Evolutionary conservation across 345 rosid species (phyloP).

Genomic region (Corymbia maculata): DNA sequence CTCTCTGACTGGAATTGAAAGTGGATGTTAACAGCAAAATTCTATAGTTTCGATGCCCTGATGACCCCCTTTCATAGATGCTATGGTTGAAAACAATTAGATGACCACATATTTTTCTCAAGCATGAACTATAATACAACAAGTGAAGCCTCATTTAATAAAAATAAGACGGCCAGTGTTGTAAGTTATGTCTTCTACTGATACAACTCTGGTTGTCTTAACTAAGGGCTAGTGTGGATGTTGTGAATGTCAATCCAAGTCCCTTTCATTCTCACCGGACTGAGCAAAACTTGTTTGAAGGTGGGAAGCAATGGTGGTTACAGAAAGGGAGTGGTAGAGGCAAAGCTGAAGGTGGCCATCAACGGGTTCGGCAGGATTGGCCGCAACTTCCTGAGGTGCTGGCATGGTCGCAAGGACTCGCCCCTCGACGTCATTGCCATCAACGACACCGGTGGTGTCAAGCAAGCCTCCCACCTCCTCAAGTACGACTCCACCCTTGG

Average conservation of each 20-base stretch:
- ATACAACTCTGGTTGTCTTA: background rate
- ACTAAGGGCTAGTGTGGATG: background rate
- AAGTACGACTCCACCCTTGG: constrained; percentile 97
- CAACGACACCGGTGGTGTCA: constrained; percentile 90
- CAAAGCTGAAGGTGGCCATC: constrained; percentile 86
- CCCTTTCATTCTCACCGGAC: background rate
- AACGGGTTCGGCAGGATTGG: constrained; percentile 93
- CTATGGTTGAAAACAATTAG: background rate
- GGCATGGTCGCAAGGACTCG: constrained; percentile 94
- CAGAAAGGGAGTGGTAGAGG: constrained; percentile 64
- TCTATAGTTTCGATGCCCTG: background rate
- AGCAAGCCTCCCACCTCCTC: constrained; percentile 96
- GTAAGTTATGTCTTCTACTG: background rate
- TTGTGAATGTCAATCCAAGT: background rate
- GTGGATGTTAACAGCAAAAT: background rate
- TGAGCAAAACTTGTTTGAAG: constrained; percentile 7
- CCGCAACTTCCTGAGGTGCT: constrained; percentile 93
- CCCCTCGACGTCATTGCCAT: constrained; percentile 85
- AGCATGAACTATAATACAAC: background rate
- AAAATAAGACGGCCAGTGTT: background rate
- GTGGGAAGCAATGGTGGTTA: constrained; percentile 57
- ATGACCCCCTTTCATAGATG: background rate
- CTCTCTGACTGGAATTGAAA: background rate
- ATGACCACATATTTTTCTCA: background rate
- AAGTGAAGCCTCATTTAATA: background rate